Evolutionary conservation across 176 grass and related monocot genomes (phyloP), one percentile per base, ranked within the genome.

Genomic region (Pontederia crassipes): DNA sequence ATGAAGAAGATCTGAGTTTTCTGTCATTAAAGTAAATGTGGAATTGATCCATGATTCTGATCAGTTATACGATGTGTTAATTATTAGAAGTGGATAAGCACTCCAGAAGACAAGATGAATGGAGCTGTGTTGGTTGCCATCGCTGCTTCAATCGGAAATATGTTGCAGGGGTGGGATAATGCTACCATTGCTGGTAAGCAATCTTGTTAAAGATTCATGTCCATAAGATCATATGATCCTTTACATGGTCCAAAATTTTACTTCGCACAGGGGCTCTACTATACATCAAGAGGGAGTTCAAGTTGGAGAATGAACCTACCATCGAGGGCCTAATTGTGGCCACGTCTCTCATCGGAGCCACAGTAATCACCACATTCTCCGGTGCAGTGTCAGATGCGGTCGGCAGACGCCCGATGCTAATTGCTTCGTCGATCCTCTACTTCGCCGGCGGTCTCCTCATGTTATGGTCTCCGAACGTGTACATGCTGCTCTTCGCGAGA

Each of bases 321-420:
- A 65, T 95, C 0, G 75, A 89, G 77, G 90, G 90, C 45, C 74
- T 95, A 47, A 48, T 95, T 1, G 80, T 95, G 3, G 86, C 90
- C 71, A 89, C 73, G 54, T 89, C 86, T 1, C 90, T 95, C 45
- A 81, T 95, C 48, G 90, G 90, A 45, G 86, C 90, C 27, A 95
- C 86, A 28, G 62, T 86, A 54, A 79, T 95, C 72, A 89, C 90
- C 57, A 95, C 86, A 14, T 95, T 95, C 81, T 95, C 86, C 28
- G 86, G 90, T 3, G 68, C 90, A 10, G 65, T 89, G n/a, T 87
- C 90, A 35, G 86, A 96, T 75, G 72, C 67, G 24, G 51, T 84
- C 0, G 86, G 86, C n/a, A 65, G 86, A 6, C 83, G 80, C 3
- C 80, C 86, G 46, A 85, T 87, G 86, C 68, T 96, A 62, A 67